Base-by-base conservation (phyloP, 768 basidiomycete genomes). In the Amanita inopinata region DNA sequence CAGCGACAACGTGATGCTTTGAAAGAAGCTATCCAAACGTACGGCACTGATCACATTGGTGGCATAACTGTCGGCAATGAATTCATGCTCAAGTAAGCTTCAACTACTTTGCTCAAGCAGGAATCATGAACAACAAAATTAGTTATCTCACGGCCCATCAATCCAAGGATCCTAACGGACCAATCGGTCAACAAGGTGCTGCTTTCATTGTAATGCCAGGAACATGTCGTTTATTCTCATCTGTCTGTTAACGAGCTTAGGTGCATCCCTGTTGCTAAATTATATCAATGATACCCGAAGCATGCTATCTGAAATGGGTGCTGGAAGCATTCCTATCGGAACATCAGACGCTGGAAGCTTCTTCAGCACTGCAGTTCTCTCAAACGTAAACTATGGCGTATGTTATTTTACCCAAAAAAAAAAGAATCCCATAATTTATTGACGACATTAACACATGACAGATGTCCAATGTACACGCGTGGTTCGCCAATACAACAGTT, bases 41-140 rank as follows among this genome's bases (percentile, higher is more conserved):
- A 83, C 57, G 92, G 93, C 30, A 68, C 74, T 1, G 74, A 76
- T 45, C 62, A 91, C 53, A 72, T 98, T 47, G 66, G 63, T 0
- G 94, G 94, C 11, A 54, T 96, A 20, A 91, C 83, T 7, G 91
- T 96, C 33, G 92, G 94, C 14, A 94, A 96, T 56, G 91, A 94
- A 61, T 89, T 77, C 56, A 86, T 90, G 60, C 74, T 91, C 48
- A 77, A 90, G 78, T 82, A 46, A 20, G 71, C 63, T 3, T 25
- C 17, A 15, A 11, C 14, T 15, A 19, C 33, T 39, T 27, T 8
- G 12, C 3, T 10, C 8, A 22, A 18, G 46, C 6, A 10, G 12
- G 5, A n/a, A 17, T 6, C 22, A 12, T 27, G n/a, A 35, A 34
- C 17, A 35, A 23, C 11, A 3, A 17, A 38, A 6, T 18, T 30